Percentiles rank a stretch among this genome's conserved stretches.
phyloP scores from a whole-genome alignment of 306 rosid genomes.

The Malus sylvestris region DNA sequence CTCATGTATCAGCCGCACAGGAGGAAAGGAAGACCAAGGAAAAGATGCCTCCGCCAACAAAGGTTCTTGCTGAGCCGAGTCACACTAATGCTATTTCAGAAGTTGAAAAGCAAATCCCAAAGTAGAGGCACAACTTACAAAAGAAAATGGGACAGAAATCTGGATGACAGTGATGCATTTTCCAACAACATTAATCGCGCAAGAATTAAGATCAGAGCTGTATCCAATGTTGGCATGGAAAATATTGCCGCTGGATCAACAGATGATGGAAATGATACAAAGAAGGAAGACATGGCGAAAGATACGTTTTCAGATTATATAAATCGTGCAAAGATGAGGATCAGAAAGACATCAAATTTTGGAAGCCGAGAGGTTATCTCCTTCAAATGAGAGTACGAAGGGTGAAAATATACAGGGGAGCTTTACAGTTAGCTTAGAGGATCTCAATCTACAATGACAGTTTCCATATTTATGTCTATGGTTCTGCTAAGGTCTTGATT shows the following conservation, averaged over 20 bases:
- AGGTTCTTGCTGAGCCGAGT: background rate
- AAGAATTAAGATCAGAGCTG: conserved; percentile 11
- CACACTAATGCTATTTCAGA: background rate
- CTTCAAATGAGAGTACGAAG: too few species aligned
- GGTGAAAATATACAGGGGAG: background rate
- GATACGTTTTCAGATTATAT: conserved; percentile 2
- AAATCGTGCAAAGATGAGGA: too few species aligned
- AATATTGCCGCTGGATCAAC: background rate
- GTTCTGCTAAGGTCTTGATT: background rate
- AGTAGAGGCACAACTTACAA: background rate
- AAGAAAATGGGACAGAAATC: background rate
- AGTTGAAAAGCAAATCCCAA: background rate
- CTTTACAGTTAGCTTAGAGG: background rate
- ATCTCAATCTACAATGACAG: background rate
- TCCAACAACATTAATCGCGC: conserved; percentile 12
- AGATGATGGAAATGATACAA: background rate
- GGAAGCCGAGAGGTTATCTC: too few species aligned
- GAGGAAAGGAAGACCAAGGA: background rate
- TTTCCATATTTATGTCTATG: too few species aligned
- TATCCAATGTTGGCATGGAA: background rate
- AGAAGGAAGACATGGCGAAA: background rate
- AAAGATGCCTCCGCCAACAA: background rate
- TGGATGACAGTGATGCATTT: conserved; percentile 5
- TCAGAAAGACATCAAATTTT: too few species aligned
- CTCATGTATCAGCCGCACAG: background rate